A percentile compares a stretch with the other conserved stretches of the same genome.
These are phyloP conservation scores for Euphorbia lathyris DNA, from an alignment of 345 rosid species.

Conservation along the genomic window DNA sequence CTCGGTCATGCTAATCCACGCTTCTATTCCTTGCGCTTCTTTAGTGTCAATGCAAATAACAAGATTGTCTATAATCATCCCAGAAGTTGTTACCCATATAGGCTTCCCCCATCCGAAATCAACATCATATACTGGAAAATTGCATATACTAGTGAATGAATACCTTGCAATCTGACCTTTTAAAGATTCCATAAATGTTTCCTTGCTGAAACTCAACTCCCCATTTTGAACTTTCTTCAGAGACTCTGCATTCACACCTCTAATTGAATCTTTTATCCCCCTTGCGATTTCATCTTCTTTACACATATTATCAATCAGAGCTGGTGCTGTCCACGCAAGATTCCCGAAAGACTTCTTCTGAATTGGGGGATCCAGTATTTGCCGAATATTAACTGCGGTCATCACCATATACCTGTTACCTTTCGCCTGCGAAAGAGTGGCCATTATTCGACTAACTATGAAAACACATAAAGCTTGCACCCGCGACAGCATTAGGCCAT, in stretches of 20 bases:
- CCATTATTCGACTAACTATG: not conserved
- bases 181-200: too few relatives aligned
- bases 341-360: not conserved
- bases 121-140: not conserved
- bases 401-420: too few relatives aligned
- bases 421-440: not conserved
- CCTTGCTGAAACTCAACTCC: not conserved
- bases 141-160: not conserved
- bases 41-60: not conserved
- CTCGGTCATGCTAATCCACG: not conserved
- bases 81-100: not conserved
- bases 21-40: not conserved
- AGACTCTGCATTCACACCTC: not conserved
- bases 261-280: not conserved
- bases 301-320: not conserved
- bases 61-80: not conserved
- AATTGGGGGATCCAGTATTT: not conserved
- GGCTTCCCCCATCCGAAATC: conserved; percentile 14
- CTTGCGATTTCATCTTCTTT: not conserved
- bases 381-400: not conserved
- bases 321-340: not conserved
- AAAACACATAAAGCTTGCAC: not conserved
- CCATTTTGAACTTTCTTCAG: not conserved
- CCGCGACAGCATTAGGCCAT: not conserved
- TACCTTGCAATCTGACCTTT: too few relatives aligned